Conservation (phyloP, 257 asterid species). For the Nicotiana obtusifolia region DNA sequence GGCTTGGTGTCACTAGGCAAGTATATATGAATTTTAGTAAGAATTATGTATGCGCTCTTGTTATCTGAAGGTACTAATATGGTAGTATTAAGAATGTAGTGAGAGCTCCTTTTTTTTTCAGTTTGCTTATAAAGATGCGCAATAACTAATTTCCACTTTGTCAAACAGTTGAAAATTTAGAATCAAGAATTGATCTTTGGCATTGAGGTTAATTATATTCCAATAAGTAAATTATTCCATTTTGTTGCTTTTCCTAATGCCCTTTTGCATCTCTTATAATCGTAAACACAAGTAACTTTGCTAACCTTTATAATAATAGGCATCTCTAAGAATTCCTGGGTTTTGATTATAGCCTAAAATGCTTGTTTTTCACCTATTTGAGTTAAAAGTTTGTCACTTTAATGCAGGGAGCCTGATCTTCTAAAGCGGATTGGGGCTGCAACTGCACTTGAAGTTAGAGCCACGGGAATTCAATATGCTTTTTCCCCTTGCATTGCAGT, state of each 20-base stretch:
- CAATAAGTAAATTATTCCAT: too few relatives aligned
- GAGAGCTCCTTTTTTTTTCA: too few relatives aligned
- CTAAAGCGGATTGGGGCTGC: slow-evolving; percentile 36
- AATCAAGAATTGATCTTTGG: too few relatives aligned
- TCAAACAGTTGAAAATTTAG: too few relatives aligned
- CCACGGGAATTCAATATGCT: slow-evolving; percentile 36
- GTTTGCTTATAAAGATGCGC: too few relatives aligned
- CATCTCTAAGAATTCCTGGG: not conserved
- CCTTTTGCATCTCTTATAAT: not conserved
- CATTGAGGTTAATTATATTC: too few relatives aligned
- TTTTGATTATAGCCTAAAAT: not conserved
- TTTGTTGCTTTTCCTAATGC: not conserved
- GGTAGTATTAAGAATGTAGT: not conserved
- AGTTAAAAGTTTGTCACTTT: not conserved
- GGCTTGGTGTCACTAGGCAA: slow-evolving; percentile 41
- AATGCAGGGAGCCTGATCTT: slow-evolving; percentile 27
- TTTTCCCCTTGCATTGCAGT: slow-evolving; percentile 44
- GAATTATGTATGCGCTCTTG: not conserved
- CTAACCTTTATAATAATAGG: not conserved
- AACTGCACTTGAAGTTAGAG: slow-evolving; percentile 40
- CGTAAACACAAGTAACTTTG: too few relatives aligned
- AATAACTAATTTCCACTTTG: too few relatives aligned
- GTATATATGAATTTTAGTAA: not conserved
- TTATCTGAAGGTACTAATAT: not conserved
- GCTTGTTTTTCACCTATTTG: slow-evolving; percentile 2